These are phyloP conservation scores for Dictyostelium brefeldianum DNA, from an alignment of 78 protist species.

Conservation along the genomic window DNA sequence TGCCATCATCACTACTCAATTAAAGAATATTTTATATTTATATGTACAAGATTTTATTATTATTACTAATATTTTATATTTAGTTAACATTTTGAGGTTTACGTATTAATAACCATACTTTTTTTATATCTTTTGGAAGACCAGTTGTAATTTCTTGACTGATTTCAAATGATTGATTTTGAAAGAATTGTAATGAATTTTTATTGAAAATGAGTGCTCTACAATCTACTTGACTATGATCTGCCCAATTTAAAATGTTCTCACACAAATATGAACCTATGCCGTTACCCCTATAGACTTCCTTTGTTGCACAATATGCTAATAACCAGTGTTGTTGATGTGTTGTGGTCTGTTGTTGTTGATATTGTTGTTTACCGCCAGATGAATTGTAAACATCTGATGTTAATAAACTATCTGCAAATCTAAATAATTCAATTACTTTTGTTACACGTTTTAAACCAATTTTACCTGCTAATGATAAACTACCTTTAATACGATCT, in stretches of 20 bases:
- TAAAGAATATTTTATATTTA: too few relatives aligned
- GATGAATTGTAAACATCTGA: background rate
- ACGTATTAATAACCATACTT: constrained; percentile 20
- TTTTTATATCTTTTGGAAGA: constrained; percentile 32
- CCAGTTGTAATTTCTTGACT: background rate
- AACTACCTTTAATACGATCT: constrained; percentile 36
- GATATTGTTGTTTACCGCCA: too few relatives aligned
- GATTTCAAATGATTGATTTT: constrained; percentile 45
- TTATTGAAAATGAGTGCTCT: constrained; percentile 18
- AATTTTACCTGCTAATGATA: constrained; percentile 20
- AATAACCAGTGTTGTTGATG: constrained; percentile 35
- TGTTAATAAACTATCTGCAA: background rate
- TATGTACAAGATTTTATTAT: too few relatives aligned
- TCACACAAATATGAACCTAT: constrained; percentile 34
- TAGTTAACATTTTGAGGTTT: constrained; percentile 3
- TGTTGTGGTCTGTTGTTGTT: too few relatives aligned
- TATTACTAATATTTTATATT: background rate
- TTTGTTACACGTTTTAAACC: constrained; percentile 7
- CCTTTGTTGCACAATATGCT: constrained; percentile 29
- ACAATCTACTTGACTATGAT: background rate
- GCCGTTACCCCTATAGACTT: constrained; percentile 10
- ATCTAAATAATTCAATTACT: background rate
- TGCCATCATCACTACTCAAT: too few relatives aligned
- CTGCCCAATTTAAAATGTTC: constrained; percentile 35
- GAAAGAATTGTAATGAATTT: constrained; percentile 35